These are phyloP conservation scores for Cylindrotheca closterium DNA, from an alignment of 108 stramenopile species.

Conservation along the genomic window DNA sequence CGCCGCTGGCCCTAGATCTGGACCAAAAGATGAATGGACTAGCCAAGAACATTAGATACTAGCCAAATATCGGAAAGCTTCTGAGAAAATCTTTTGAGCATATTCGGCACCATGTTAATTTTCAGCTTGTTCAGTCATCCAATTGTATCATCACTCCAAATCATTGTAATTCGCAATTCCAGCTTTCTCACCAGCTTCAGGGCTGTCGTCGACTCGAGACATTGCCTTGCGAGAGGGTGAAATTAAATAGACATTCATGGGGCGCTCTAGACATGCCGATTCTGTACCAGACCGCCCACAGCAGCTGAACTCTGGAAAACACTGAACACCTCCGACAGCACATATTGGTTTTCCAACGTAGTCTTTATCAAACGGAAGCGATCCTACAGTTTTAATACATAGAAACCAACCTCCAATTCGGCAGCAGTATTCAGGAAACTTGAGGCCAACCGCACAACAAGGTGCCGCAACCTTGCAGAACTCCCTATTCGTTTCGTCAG, in stretches of 20 bases:
- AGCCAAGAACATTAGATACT: background rate
- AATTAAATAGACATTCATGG: background rate
- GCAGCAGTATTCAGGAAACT: background rate
- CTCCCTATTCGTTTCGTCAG: background rate
- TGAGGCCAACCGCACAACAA: background rate
- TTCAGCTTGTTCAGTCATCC: background rate
- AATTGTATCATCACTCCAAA: background rate
- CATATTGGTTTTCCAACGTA: background rate
- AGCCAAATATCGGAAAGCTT: background rate
- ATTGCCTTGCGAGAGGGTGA: background rate
- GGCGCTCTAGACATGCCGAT: background rate
- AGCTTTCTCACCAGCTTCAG: no score
- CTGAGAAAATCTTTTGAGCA: background rate
- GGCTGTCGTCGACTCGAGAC: background rate
- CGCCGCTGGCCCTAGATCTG: no score
- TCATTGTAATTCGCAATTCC: no score
- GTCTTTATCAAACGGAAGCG: background rate
- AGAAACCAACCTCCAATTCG: background rate
- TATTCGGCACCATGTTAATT: background rate
- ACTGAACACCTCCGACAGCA: background rate
- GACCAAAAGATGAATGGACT: background rate
- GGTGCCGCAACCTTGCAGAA: background rate
- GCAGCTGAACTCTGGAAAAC: background rate
- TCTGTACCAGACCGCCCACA: background rate
- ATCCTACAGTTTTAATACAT: background rate